Percentiles rank a stretch among this genome's conserved stretches.
Evolutionary conservation across 2,329 filamentous ascomycete species (phyloP).

Genomic region (Aspergillus alliaceus): DNA sequence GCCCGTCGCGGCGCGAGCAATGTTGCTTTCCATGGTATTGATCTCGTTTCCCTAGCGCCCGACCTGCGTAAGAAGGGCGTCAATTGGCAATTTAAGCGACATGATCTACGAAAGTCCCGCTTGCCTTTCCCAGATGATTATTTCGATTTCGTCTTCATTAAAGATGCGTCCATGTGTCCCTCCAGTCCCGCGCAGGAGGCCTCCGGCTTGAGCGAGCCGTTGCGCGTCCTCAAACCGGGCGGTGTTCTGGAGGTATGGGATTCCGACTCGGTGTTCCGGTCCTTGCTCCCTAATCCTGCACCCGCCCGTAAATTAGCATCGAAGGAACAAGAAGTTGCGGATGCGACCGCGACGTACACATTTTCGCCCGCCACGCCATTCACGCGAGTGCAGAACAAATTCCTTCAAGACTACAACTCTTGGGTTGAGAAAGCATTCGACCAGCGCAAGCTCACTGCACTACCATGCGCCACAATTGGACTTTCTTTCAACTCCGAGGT

Average conservation of each 20-base stretch:
- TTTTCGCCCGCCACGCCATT: constrained; percentile 82
- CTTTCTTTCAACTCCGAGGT: constrained; percentile 80
- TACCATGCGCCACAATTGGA: constrained; percentile 76
- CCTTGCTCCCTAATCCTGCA: constrained; percentile 75
- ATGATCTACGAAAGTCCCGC: constrained; percentile 74
- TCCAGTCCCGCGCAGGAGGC: constrained; percentile 57
- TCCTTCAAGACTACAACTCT: constrained; percentile 76
- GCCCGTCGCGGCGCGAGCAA: constrained; percentile 64
- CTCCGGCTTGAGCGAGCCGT: constrained; percentile 66
- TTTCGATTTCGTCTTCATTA: constrained; percentile 86
- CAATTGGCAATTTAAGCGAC: constrained; percentile 85
- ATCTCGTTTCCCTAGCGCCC: constrained; percentile 72
- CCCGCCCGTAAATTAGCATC: constrained; percentile 57
- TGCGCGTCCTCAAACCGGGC: constrained; percentile 74
- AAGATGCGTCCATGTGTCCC: constrained; percentile 74
- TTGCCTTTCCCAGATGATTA: constrained; percentile 77
- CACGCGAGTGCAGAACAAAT: constrained; percentile 76
- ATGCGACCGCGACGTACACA: constrained; percentile 74
- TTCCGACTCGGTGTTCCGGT: constrained; percentile 78
- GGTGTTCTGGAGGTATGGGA: constrained; percentile 89
- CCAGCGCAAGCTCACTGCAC: constrained; percentile 64
- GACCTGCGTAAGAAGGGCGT: constrained; percentile 69
- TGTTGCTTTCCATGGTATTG: constrained; percentile 78
- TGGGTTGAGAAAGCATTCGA: constrained; percentile 80
- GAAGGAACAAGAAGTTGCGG: constrained; percentile 63